Percentiles rank a stretch among this genome's conserved stretches.
Evolutionary conservation across 1,284 basidiomycete genomes (phyloP).

Genomic region (Trichosporon ovoides): DNA sequence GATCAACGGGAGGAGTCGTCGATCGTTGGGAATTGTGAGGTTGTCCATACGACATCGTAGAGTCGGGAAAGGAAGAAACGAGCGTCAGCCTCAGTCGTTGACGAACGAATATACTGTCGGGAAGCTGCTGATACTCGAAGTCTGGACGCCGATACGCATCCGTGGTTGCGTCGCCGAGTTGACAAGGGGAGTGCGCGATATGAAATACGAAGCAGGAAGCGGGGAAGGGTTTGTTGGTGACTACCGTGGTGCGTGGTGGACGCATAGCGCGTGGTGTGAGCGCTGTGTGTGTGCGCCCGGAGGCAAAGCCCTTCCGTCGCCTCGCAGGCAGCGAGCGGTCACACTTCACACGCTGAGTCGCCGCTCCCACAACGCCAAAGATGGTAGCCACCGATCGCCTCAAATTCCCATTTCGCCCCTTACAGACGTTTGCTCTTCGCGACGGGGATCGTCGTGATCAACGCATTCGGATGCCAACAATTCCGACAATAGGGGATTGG

Average conservation of each 20-base stretch:
- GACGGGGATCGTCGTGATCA: background rate
- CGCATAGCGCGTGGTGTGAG: no score
- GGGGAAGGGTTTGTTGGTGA: background rate
- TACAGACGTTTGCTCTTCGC: background rate
- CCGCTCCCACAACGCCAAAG: no score
- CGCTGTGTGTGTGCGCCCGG: no score
- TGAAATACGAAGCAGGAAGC: background rate
- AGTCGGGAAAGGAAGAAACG: background rate
- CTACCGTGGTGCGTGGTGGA: background rate
- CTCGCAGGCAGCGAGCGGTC: no score
- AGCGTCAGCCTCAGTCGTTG: slow-evolving; percentile 1
- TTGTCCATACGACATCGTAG: background rate
- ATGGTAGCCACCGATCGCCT: background rate
- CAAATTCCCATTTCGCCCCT: background rate
- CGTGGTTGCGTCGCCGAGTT: background rate
- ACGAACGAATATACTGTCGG: background rate
- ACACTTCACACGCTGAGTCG: no score
- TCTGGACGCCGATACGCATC: background rate
- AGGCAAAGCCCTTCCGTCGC: no score
- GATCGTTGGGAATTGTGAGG: no score
- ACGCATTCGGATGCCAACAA: background rate
- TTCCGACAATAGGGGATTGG: background rate
- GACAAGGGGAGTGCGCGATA: background rate
- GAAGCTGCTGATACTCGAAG: background rate
- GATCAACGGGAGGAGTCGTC: background rate